These are phyloP conservation scores for Fusarium subglutinans DNA, from an alignment of 2,329 filamentous ascomycete genomes.

Conservation along the genomic window DNA sequence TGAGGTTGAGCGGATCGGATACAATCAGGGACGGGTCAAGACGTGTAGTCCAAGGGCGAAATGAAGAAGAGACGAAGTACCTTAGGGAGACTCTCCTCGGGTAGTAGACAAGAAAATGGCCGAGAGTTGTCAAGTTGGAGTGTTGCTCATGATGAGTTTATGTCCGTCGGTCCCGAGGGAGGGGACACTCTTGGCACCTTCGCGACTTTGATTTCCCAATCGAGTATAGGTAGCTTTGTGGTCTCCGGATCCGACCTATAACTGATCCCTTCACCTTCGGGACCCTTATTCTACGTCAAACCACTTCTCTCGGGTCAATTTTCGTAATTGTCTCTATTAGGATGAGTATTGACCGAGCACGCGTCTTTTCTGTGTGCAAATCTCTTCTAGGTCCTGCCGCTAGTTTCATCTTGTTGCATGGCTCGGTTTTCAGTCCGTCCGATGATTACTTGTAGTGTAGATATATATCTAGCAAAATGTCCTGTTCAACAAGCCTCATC, in stretches of 20 bases:
- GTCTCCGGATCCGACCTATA: constrained; percentile 33
- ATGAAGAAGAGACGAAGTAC: not conserved
- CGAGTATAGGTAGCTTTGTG: constrained; percentile 32
- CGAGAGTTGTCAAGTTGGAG: constrained; percentile 8
- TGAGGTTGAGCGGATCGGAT: not conserved
- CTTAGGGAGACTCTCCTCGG: constrained; percentile 2
- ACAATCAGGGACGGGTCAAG: not conserved
- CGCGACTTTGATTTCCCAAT: constrained; percentile 20
- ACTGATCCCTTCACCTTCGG: constrained; percentile 9
- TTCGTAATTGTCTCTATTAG: not conserved
- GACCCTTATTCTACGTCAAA: constrained; percentile 8
- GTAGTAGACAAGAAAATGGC: not conserved
- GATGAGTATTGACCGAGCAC: constrained; percentile 7
- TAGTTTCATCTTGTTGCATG: constrained; percentile 4
- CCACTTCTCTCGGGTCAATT: constrained; percentile 2
- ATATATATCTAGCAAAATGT: constrained; percentile 27
- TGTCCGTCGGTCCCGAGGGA: constrained; percentile 40
- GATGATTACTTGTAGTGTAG: constrained; percentile 14
- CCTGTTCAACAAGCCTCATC: constrained; percentile 7
- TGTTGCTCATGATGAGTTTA: constrained; percentile 14
- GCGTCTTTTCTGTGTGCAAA: not conserved
- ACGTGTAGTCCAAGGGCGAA: not conserved
- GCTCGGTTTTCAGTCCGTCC: constrained; percentile 20
- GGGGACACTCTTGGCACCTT: constrained; percentile 7
- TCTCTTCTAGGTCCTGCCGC: constrained; percentile 1